Percentiles rank a stretch among this genome's conserved stretches.
These are phyloP conservation scores for Microbotryum intermedium DNA, from an alignment of 1,284 basidiomycete species.

Conservation along the genomic window DNA sequence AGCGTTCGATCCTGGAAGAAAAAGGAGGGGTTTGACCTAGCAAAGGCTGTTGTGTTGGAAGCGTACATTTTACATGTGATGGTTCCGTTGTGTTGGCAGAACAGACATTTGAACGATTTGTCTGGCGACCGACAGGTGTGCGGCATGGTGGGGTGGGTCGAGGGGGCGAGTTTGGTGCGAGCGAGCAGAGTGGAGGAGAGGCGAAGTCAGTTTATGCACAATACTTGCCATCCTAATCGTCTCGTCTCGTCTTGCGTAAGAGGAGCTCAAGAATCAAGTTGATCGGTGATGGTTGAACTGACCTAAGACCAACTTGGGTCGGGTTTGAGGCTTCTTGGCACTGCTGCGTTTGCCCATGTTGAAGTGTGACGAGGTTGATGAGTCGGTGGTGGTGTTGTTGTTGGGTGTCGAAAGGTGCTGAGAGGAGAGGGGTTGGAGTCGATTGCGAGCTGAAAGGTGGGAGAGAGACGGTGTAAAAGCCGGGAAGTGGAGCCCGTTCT, in stretches of 20 bases:
- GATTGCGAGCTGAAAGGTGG: too few relatives aligned
- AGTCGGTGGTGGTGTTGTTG: too few relatives aligned
- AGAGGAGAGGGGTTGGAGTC: too few relatives aligned
- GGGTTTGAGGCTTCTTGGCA: constrained; percentile 14
- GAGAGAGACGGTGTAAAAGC: too few relatives aligned
- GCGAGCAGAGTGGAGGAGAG: neutral
- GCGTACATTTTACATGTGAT: constrained; percentile 41
- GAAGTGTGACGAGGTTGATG: too few relatives aligned
- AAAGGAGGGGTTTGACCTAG: neutral
- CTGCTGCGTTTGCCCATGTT: constrained; percentile 32
- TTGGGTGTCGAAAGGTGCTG: too few relatives aligned
- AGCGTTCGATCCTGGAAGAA: neutral
- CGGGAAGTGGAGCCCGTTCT: too few relatives aligned
- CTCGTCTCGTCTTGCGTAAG: too few relatives aligned
- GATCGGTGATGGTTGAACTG: neutral
- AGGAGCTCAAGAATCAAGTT: too few relatives aligned
- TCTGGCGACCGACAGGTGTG: constrained; percentile 18
- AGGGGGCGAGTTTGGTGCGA: neutral
- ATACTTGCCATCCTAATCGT: too few relatives aligned
- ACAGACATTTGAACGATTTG: constrained; percentile 42
- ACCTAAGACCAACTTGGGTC: constrained; percentile 22
- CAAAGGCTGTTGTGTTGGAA: neutral
- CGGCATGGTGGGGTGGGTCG: neutral
- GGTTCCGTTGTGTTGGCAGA: constrained; percentile 40
- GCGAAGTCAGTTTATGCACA: neutral